These are phyloP conservation scores for Filobasidium uniguttulatum DNA, from an alignment of 1,284 basidiomycete genomes.

Conservation along the genomic window DNA sequence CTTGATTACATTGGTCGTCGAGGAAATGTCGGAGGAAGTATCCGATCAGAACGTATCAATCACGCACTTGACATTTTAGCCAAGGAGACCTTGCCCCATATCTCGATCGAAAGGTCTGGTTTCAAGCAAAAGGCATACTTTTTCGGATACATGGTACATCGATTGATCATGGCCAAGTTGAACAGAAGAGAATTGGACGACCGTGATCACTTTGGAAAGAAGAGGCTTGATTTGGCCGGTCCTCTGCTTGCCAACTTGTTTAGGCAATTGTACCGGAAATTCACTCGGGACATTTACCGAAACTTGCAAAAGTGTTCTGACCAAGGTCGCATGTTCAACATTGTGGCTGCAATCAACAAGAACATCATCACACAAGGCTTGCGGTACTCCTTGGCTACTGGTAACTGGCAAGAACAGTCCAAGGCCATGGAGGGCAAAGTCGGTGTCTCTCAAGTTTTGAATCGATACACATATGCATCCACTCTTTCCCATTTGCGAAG, in stretches of 20 bases:
- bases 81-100: conserved; percentile 97
- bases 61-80: conserved; percentile 97
- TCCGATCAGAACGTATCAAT: conserved; percentile 78
- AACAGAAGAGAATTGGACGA: conserved; percentile 94
- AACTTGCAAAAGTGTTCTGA: conserved; percentile 98
- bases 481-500: conserved; percentile 95
- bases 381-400: conserved; percentile 94
- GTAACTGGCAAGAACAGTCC: conserved; percentile 99
- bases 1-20: conserved; percentile 97
- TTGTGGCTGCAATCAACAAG: conserved; percentile 82
- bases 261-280: conserved; percentile 92
- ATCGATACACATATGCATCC: conserved; percentile 96
- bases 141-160: conserved; percentile 99
- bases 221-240: conserved; percentile 89
- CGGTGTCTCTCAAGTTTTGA: conserved; percentile 96
- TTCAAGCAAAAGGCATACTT: conserved; percentile 99
- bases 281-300: conserved; percentile 93
- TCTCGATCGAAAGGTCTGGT: conserved; percentile 89
- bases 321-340: conserved; percentile 87
- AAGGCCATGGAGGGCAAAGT: conserved; percentile 96
- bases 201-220: conserved; percentile 99
- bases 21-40: conserved; percentile 88
- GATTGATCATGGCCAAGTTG: conserved; percentile 79
- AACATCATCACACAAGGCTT: conserved; percentile 96
- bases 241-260: conserved; percentile 90